Conservation (phyloP, 345 rosid species). For the Melaleuca alternifolia region DNA sequence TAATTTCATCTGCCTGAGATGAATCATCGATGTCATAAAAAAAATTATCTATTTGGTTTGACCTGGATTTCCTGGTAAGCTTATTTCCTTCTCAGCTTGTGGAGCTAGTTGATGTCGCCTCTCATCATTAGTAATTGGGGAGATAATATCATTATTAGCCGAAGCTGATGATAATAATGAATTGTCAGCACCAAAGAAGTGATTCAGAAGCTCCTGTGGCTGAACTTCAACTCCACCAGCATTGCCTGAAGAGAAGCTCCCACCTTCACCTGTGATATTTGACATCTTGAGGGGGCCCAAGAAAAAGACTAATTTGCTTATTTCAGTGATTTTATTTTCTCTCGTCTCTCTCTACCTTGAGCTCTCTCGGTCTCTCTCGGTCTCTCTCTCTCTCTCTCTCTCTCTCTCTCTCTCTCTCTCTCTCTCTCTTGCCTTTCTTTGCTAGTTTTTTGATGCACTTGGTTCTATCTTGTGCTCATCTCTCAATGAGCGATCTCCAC, state of each 20-base stretch:
- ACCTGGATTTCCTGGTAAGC: constrained; percentile 1
- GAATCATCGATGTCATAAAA: background rate
- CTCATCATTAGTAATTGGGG: background rate
- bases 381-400: background rate
- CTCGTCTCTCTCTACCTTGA: background rate
- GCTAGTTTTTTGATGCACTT: background rate
- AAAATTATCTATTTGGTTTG: background rate
- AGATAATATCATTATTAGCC: background rate
- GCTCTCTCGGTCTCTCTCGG: background rate
- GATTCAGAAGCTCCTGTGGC: background rate
- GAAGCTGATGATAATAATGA: background rate
- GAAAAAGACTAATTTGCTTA: background rate
- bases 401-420: background rate
- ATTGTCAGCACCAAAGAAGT: background rate
- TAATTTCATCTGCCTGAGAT: background rate
- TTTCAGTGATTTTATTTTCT: background rate
- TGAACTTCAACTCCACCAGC: background rate
- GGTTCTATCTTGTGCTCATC: background rate
- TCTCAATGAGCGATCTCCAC: background rate
- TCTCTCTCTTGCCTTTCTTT: background rate
- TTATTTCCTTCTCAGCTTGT: background rate
- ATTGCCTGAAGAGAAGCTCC: background rate
- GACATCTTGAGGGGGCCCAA: background rate
- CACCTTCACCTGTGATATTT: constrained; percentile 1
- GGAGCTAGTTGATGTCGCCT: background rate